Evolutionary conservation across 768 basidiomycete species (phyloP).

Genomic region (Cyclocybe aegerita): DNA sequence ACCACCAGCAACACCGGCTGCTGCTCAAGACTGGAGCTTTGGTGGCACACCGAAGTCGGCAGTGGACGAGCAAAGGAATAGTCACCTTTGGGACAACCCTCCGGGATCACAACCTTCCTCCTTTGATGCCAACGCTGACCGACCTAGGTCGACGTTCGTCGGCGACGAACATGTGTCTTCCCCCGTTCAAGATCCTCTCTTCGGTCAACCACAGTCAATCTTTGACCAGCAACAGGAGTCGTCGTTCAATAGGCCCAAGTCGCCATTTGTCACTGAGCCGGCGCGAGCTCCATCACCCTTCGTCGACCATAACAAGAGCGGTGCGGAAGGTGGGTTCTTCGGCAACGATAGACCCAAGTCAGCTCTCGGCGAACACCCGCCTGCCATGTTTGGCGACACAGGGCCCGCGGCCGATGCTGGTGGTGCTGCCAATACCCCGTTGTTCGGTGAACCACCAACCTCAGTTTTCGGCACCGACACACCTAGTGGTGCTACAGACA

Average conservation of each 20-base stretch:
- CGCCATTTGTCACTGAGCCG: constrained; percentile 12
- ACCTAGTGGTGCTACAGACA: constrained; percentile 8
- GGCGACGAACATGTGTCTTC: constrained; percentile 13
- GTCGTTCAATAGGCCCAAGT: constrained; percentile 14
- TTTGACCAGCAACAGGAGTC: constrained; percentile 13
- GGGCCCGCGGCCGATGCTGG: constrained; percentile 20
- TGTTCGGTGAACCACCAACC: constrained; percentile 23
- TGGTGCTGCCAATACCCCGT: constrained; percentile 8
- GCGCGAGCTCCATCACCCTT: constrained; percentile 20
- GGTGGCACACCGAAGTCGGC: constrained; percentile 14
- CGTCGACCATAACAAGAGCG: constrained; percentile 21
- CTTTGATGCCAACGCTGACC: constrained; percentile 4
- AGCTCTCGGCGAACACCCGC: constrained; percentile 17
- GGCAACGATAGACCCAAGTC: constrained; percentile 20
- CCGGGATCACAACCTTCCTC: constrained; percentile 3
- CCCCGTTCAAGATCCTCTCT: constrained; percentile 1
- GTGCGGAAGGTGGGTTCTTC: constrained; percentile 16
- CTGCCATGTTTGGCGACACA: constrained; percentile 21
- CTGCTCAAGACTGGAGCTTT: constrained; percentile 8
- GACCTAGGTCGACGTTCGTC: constrained; percentile 9
- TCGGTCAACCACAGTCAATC: constrained; percentile 7
- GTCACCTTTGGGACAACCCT: constrained; percentile 18
- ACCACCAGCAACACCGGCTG: constrained; percentile 5
- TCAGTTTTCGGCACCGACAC: constrained; percentile 15
- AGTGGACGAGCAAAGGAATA: constrained; percentile 20